These are phyloP conservation scores for Albizia julibrissin DNA, from an alignment of 306 rosid species.

Conservation along the genomic window DNA sequence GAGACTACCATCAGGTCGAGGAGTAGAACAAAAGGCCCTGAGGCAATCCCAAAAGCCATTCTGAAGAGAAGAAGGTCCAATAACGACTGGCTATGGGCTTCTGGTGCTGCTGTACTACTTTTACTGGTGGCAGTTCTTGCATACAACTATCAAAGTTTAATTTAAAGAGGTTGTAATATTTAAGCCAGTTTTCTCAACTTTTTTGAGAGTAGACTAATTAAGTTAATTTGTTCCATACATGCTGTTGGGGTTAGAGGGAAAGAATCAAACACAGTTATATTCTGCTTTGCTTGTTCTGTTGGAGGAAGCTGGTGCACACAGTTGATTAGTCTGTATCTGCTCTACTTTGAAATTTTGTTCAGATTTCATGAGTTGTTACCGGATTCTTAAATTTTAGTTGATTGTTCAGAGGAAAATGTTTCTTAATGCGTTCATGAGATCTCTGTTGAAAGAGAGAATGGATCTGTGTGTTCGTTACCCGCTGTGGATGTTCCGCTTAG, in stretches of 20 bases:
- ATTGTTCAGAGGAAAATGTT: neutral
- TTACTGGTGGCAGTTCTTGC: slow-evolving; percentile 45
- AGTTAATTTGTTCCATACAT: slow-evolving; percentile 55
- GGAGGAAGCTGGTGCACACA: slow-evolving; percentile 29
- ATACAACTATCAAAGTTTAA: slow-evolving; percentile 39
- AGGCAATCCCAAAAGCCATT: slow-evolving; percentile 61
- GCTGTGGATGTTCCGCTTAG: neutral
- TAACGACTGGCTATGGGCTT: slow-evolving; percentile 74
- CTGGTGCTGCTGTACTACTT: slow-evolving; percentile 45
- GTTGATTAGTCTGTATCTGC: slow-evolving; percentile 29
- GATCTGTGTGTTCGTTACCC: neutral
- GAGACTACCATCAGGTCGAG: slow-evolving; percentile 45
- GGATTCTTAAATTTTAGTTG: slow-evolving; percentile 21
- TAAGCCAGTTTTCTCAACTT: slow-evolving; percentile 38
- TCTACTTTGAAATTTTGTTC: slow-evolving; percentile 45
- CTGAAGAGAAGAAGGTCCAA: slow-evolving; percentile 65
- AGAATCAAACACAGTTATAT: slow-evolving; percentile 48
- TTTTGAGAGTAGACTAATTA: slow-evolving; percentile 33
- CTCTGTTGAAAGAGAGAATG: slow-evolving; percentile 1
- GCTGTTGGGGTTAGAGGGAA: slow-evolving; percentile 37
- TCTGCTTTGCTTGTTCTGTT: slow-evolving; percentile 30
- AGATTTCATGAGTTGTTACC: slow-evolving; percentile 25
- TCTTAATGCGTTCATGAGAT: neutral
- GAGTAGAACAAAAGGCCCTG: slow-evolving; percentile 55
- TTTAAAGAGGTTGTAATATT: slow-evolving; percentile 27